Evolutionary conservation across 805 yeast genomes (phyloP).

Genomic region (Suhomyces sp.): DNA sequence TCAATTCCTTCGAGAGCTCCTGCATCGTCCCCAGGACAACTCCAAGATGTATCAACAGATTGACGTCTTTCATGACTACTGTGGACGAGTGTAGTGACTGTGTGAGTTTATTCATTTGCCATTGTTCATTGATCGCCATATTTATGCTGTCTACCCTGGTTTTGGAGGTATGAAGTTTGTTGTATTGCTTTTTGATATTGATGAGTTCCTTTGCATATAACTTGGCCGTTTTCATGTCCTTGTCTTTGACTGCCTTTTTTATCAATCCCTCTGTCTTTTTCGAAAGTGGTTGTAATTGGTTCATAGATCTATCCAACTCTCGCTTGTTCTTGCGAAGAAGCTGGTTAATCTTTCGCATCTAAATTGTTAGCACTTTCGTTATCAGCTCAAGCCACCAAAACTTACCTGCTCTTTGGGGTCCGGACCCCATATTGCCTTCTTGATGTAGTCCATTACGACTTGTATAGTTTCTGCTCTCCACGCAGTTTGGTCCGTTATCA

Average conservation of each 20-base stretch:
- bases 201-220: constrained; percentile 80
- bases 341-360: constrained; percentile 72
- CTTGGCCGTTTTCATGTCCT: constrained; percentile 72
- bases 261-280: constrained; percentile 77
- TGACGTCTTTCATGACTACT: constrained; percentile 84
- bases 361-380: constrained; percentile 9
- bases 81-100: constrained; percentile 79
- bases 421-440: constrained; percentile 92
- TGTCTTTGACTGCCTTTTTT: constrained; percentile 68
- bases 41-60: constrained; percentile 72
- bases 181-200: constrained; percentile 68
- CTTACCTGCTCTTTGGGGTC: constrained; percentile 85
- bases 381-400: constrained; percentile 3
- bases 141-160: constrained; percentile 84
- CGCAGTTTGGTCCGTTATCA: not conserved
- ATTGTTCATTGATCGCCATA: constrained; percentile 89
- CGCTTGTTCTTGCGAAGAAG: constrained; percentile 81
- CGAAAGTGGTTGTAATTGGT: constrained; percentile 55
- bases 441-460: constrained; percentile 69
- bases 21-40: constrained; percentile 79
- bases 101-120: constrained; percentile 77
- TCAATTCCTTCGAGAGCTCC: constrained; percentile 80
- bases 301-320: constrained; percentile 76
- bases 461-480: not conserved
- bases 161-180: constrained; percentile 70